A percentile compares a stretch with the other conserved stretches of the same genome.
phyloP scores from a whole-genome alignment of 2,329 filamentous ascomycete genomes.

The Penicillium sp. region DNA sequence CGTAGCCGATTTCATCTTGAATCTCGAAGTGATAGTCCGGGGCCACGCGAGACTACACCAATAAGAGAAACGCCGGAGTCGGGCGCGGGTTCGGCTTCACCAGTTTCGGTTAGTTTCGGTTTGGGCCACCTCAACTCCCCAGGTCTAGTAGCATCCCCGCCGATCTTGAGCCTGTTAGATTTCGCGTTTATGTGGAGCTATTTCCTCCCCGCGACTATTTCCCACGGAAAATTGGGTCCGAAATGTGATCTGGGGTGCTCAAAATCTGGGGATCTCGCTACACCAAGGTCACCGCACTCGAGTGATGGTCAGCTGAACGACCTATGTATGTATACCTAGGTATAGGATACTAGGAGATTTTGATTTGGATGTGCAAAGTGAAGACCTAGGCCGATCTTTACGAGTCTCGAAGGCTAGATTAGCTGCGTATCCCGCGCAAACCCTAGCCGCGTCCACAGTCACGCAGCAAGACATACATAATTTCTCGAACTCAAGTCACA shows the following conservation, averaged over 20 bases:
- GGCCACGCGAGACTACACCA: conserved; percentile 10
- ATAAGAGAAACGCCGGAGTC: neutral
- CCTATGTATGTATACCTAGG: no score
- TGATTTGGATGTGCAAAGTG: no score
- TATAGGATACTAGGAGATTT: no score
- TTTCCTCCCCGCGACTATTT: neutral
- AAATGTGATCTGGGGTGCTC: neutral
- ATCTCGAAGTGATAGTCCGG: neutral
- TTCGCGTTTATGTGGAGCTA: neutral
- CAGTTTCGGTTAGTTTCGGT: conserved; percentile 13
- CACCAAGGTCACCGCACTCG: neutral
- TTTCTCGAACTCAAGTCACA: neutral
- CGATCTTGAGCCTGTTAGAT: conserved; percentile 15
- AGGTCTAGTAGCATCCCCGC: conserved; percentile 7
- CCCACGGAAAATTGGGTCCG: conserved; percentile 5
- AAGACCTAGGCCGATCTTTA: neutral
- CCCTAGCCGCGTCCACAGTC: neutral
- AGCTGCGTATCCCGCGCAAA: neutral
- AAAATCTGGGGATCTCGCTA: neutral
- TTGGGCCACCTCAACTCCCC: neutral
- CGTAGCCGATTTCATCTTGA: neutral
- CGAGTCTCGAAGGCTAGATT: neutral
- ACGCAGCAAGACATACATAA: neutral
- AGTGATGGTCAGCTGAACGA: conserved; percentile 1
- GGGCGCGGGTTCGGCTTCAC: conserved; percentile 13